Evolutionary conservation across 2,329 filamentous ascomycete genomes (phyloP), one percentile per base, ranked within the genome.

Genomic region (Monosporascus ibericus): DNA sequence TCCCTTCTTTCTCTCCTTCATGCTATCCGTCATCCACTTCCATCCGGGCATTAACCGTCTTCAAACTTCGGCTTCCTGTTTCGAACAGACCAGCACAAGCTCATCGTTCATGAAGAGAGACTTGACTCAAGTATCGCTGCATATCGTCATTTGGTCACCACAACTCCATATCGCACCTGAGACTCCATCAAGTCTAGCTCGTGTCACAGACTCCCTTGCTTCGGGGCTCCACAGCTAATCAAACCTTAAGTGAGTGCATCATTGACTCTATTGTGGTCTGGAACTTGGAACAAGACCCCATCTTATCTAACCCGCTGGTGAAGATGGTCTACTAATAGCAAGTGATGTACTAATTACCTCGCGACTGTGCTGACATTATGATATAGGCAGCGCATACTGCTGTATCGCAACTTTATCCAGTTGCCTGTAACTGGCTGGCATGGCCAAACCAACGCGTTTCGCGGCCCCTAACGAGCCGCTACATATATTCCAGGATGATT

Each of bases 371-470:
- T 46, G 50, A 37, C 52, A 51, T 38, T 36, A 47, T 22, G 22
- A 30, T 4, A 49, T 36, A 34, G n/a, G 24, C 15, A 54, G 30
- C 40, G n/a, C 42, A 37, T 11, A 49, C 44, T 17, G 46, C 48
- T 22, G 17, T 49, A 52, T 42, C 47, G 59, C 50, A 51, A 52
- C 39, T 50, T 48, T 52, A 47, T 34, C 47, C 30, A 47, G 51
- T 39, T 51, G 9, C 47, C 49, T 44, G 42, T 39, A 44, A 49
- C 46, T 55, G 75, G 77, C 74, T 73, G 68, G 58, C 52, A 82
- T 82, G 79, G 77, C 77, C 73, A 75, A 75, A 70, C 70, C 72
- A 62, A 71, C 76, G 66, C 75, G 72, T 62, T 75, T 75, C 55
- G 61, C 69, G 62, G 71, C 68, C 60, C 69, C 71, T 42, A 69